phyloP scores from a whole-genome alignment of 306 rosid species.

The Dalbergia cultrata region DNA sequence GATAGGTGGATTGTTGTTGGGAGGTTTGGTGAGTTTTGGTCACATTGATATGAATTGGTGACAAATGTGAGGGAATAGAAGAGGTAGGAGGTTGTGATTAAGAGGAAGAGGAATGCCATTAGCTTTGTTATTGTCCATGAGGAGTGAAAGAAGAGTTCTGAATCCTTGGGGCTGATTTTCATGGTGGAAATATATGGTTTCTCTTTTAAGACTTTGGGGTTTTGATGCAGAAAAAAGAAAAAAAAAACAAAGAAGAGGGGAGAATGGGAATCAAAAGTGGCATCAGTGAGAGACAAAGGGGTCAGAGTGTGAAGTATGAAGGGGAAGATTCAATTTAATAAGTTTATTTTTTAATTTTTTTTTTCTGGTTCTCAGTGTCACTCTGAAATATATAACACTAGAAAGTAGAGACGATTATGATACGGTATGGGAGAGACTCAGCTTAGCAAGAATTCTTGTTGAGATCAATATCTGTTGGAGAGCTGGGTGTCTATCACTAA shows the following conservation, averaged over 20 bases:
- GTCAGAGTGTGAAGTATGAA: background rate
- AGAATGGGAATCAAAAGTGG: background rate
- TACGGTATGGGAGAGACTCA: background rate
- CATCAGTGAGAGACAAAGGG: background rate
- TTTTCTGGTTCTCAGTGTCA: too few relatives aligned
- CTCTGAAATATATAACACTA: too few relatives aligned
- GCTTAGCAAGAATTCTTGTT: too few relatives aligned
- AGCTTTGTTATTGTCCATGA: slow-evolving; percentile 54
- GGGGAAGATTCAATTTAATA: background rate
- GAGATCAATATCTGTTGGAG: too few relatives aligned
- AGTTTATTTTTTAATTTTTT: background rate
- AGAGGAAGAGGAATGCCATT: slow-evolving; percentile 43
- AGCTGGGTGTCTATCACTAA: too few relatives aligned
- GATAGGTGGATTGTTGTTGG: slow-evolving; percentile 11
- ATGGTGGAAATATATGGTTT: slow-evolving; percentile 36
- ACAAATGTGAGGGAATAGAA: slow-evolving; percentile 48
- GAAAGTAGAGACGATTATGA: too few relatives aligned
- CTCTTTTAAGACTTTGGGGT: background rate
- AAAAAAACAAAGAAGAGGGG: background rate
- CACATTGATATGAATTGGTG: slow-evolving; percentile 30
- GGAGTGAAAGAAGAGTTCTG: slow-evolving; percentile 42
- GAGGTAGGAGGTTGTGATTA: slow-evolving; percentile 47
- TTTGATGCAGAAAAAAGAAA: background rate
- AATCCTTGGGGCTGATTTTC: slow-evolving; percentile 53
- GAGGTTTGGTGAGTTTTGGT: background rate